Percentiles rank a stretch among this genome's conserved stretches.
These are phyloP conservation scores for Fragaria iinumae DNA, from an alignment of 306 rosid genomes.

Conservation along the genomic window DNA sequence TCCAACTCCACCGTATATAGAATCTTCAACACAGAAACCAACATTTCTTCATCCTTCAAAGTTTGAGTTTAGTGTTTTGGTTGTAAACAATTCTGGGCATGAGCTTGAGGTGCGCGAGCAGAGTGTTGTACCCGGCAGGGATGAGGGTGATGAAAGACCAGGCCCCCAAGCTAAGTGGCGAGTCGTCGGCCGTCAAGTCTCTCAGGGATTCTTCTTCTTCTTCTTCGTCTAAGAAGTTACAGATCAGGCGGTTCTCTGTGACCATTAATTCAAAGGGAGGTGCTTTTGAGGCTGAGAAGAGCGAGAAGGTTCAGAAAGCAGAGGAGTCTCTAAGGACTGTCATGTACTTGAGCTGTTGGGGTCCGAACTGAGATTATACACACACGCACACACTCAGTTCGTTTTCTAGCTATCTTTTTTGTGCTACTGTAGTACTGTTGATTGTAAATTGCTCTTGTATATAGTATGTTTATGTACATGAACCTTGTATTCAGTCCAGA, in stretches of 20 bases:
- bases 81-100: conserved; percentile 21
- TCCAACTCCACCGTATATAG: not conserved
- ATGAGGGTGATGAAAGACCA: conserved; percentile 50
- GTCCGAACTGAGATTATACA: conserved; percentile 40
- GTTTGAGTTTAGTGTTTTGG: not conserved
- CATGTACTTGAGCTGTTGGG: conserved; percentile 90
- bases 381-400: not conserved
- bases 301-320: conserved; percentile 41
- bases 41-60: not conserved
- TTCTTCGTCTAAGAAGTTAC: conserved; percentile 28
- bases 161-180: conserved; percentile 42
- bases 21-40: not conserved
- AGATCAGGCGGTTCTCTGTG: conserved; percentile 31
- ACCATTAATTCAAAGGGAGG: conserved; percentile 19
- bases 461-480: not conserved
- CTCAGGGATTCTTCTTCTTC: conserved; percentile 42
- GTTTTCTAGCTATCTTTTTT: not conserved
- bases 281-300: conserved; percentile 20
- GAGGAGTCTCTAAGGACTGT: conserved; percentile 73
- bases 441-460: not conserved
- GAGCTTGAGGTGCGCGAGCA: conserved; percentile 48
- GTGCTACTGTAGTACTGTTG: not conserved
- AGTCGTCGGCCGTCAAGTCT: conserved; percentile 36
- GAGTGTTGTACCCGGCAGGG: conserved; percentile 34
- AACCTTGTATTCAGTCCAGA: not conserved